These are phyloP conservation scores for Tagetes patula DNA, from an alignment of 129 eudicot species.

Conservation along the genomic window DNA sequence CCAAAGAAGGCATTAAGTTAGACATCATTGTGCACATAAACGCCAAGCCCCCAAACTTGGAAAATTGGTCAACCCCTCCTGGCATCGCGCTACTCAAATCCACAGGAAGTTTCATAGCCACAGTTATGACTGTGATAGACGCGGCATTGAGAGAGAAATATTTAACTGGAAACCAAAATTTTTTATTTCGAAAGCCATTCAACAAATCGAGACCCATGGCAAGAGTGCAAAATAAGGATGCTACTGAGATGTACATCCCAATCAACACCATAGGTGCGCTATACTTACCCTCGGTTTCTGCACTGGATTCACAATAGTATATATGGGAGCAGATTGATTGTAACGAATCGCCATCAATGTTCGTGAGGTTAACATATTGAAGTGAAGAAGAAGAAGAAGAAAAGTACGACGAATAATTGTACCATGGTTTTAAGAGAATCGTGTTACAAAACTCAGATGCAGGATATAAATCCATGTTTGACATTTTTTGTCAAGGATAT, in stretches of 20 bases:
- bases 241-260: slow-evolving; percentile 1
- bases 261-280: not conserved
- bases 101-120: slow-evolving; percentile 1
- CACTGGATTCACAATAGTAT: no score
- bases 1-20: slow-evolving; percentile 42
- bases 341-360: no score
- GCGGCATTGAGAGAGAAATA: not conserved
- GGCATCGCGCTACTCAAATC: not conserved
- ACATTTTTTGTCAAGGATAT: no score
- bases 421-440: no score
- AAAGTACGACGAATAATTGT: no score
- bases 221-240: not conserved
- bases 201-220: not conserved
- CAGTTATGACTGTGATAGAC: not conserved
- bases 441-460: no score
- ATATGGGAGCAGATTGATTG: no score
- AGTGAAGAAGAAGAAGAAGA: no score
- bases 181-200: not conserved
- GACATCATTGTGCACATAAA: not conserved
- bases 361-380: no score
- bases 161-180: not conserved
- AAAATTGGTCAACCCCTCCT: not conserved
- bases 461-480: no score
- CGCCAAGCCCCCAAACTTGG: not conserved
- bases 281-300: not conserved